phyloP scores from a whole-genome alignment of 1,284 basidiomycete genomes.

The Exobasidium rhododendri region DNA sequence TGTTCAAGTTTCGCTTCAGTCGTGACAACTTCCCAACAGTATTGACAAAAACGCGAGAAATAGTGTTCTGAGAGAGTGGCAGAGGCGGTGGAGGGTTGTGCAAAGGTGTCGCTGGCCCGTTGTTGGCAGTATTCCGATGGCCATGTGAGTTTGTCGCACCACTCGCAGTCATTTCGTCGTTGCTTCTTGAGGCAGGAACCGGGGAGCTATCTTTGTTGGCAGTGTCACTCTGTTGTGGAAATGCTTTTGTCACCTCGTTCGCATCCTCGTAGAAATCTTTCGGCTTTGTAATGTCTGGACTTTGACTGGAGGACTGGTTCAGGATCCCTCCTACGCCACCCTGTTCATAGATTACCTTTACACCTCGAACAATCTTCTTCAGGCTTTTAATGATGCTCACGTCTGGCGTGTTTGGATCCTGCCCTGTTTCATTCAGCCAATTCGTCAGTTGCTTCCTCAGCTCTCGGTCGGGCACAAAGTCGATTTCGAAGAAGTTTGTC shows the following conservation, averaged over 20 bases:
- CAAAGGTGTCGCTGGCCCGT: slow-evolving; percentile 33
- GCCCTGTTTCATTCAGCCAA: slow-evolving; percentile 39
- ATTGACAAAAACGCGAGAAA: slow-evolving; percentile 73
- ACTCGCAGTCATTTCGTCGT: background rate
- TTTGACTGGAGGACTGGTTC: background rate
- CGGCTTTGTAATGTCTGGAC: background rate
- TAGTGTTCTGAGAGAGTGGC: slow-evolving; percentile 57
- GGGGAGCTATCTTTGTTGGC: background rate
- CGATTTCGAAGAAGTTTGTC: slow-evolving; percentile 41
- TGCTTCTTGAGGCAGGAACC: background rate
- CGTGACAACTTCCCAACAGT: slow-evolving; percentile 74
- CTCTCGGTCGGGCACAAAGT: slow-evolving; percentile 38
- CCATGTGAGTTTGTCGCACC: too few relatives aligned
- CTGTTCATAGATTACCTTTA: slow-evolving; percentile 35
- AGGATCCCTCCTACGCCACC: background rate
- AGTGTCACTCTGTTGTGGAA: background rate
- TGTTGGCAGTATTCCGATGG: slow-evolving; percentile 3
- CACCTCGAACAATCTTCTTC: slow-evolving; percentile 36
- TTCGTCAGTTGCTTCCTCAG: slow-evolving; percentile 32
- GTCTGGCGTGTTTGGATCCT: slow-evolving; percentile 31
- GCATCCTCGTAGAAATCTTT: background rate
- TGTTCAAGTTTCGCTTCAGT: slow-evolving; percentile 61
- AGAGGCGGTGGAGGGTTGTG: slow-evolving; percentile 24
- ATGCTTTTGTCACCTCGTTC: background rate
- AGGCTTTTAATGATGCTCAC: slow-evolving; percentile 38